Base-by-base conservation (phyloP, 345 rosid species). In the Toxicodendron radicans region DNA sequence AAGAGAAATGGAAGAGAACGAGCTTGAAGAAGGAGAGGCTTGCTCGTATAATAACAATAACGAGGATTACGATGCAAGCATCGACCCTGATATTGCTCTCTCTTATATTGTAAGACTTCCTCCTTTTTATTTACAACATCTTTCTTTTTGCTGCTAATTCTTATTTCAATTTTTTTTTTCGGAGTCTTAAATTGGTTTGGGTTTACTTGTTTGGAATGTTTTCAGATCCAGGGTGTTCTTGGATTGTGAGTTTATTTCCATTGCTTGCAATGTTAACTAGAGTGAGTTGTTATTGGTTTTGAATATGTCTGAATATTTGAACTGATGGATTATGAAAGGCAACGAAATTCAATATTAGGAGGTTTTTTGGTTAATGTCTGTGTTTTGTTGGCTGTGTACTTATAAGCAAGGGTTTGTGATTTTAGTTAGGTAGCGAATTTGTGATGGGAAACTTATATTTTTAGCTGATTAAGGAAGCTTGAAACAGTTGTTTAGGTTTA, bases 21-120 rank as follows among this genome's bases (percentile, higher is more conserved):
- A 89, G 75, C 91, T 87, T 76, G 93, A 89, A 82, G 91, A 89
- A 80, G 93, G 93, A 75, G 93, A 89, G 75, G 93, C 93, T 75
- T 89, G 83, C 82, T 85, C 88, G 21, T 87, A 85, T 71, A 79
- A 83, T 78, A 80, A 80, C 70, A 76, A 84, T 59, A 72, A 84
- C 81, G 84, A 80, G 67, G 87, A 86, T 75, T 81, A 77, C 73
- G 80, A 70, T 80, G 82, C 81, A 56, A 74, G 66, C 79, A 53
- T 89, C 46, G 98, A 90, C 92, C 95, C 90, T 41, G 97, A 88
- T 82, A 73, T 73, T 79, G 89, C 83, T 83, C 92, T 88, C 79
- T 83, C 97, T 77, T 93, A 93, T 87, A 82, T 93, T 72, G 98
- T 93, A 85, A 84, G 95, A 30, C 75, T 53, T 70, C 64, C 49